Evolutionary conservation across 768 basidiomycete genomes (phyloP), one percentile per base, ranked within the genome.

Genomic region (Cystofilobasidium ferigula): DNA sequence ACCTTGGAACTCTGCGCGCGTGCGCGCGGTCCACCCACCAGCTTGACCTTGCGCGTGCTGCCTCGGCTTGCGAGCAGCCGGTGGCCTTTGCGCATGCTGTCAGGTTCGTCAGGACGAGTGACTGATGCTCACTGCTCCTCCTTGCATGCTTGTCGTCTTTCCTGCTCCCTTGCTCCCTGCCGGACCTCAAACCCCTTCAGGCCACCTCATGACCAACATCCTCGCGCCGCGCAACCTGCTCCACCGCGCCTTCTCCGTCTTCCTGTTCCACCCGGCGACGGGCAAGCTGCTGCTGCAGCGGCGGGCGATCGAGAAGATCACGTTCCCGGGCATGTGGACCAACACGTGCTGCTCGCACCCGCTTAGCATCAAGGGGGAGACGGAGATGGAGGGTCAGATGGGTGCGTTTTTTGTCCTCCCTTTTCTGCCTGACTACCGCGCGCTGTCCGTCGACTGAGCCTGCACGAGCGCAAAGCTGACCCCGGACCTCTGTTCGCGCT

Each of bases 261-360:
- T 99, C 76, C 82, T 97, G 70, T 99, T 98, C 81, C 81, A 91
- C 42, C 95, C 95, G 3, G 84, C 84, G 16, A 91, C 97, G 75
- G 95, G 95, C 54, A 88, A 86, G 76, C 82, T 99, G 22, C 80
- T 99, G 32, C 82, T 99, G 53, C 95, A 99, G 75, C 90, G 91
- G 76, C 84, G 95, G 42, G 95, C 95, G 24, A 81, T 85, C n/a
- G 92, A 94, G 79, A 99, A 99, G 80, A 99, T 99, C 74, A 99
- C 95, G 9, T 99, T 99, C 79, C 95, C 95, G 7, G 82, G 89
- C 72, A 92, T 97, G 92, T 99, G 95, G 95, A 99, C 95, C 36
- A 99, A 99, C 77, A 98, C 95, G 10, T 99, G 95, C 76, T 99
- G 94, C 78, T 92, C 89, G 28, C 94, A 99, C 74, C 94, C 94